A percentile compares a stretch with the other conserved stretches of the same genome.
Evolutionary conservation across 805 yeast species (phyloP).

Genomic region (Zygoascus biomembranicola): DNA sequence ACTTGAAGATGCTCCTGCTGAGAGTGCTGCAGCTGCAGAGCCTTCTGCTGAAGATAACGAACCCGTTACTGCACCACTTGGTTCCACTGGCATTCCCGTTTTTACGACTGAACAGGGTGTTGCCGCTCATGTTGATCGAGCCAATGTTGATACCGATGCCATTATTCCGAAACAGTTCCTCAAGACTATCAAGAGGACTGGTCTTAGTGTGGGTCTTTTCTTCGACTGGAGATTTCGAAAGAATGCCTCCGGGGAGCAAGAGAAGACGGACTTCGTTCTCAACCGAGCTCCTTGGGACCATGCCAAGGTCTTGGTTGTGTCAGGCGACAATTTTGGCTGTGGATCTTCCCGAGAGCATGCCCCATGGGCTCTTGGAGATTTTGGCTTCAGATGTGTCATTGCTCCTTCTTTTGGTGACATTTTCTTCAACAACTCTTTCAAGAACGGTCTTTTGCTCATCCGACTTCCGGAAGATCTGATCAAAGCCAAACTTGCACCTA

Average conservation of each 20-base stretch:
- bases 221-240: conserved; percentile 60
- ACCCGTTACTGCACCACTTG: conserved; percentile 24
- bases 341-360: conserved; percentile 99
- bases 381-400: conserved; percentile 90
- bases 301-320: conserved; percentile 77
- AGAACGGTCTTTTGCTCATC: conserved; percentile 91
- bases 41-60: conserved; percentile 13
- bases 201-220: conserved; percentile 79
- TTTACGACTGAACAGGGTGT: conserved; percentile 71
- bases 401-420: conserved; percentile 99
- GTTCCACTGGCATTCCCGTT: conserved; percentile 57
- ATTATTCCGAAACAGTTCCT: conserved; percentile 97
- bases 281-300: conserved; percentile 76
- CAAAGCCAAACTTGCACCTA: conserved; percentile 60
- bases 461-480: conserved; percentile 79
- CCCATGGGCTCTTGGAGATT: conserved; percentile 98
- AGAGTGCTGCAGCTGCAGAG: conserved; percentile 46
- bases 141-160: conserved; percentile 97
- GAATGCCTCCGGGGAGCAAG: conserved; percentile 46
- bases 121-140: conserved; percentile 91
- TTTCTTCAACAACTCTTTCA: conserved; percentile 93
- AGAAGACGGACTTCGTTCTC: conserved; percentile 80
- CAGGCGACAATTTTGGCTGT: conserved; percentile 98
- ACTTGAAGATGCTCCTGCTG: conserved; percentile 47
- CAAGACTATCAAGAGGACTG: conserved; percentile 96